Conservation (phyloP, 2,329 filamentous ascomycete species). For the Penicillium frequentans region DNA sequence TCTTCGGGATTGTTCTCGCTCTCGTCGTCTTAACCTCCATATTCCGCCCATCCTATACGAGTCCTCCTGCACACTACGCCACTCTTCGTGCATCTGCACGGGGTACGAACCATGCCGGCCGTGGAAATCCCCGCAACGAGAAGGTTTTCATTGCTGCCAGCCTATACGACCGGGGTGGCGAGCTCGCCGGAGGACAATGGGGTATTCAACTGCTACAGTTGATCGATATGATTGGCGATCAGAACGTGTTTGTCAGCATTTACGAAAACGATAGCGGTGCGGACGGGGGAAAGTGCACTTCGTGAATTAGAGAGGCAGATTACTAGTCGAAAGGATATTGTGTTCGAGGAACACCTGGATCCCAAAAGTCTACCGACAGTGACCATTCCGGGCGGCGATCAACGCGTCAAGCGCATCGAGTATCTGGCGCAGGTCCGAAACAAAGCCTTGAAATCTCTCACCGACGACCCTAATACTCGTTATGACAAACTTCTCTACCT, state of each 20-base stretch:
- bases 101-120: conserved; percentile 34
- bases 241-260: conserved; percentile 70
- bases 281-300: conserved; percentile 57
- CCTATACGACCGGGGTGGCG: conserved; percentile 64
- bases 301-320: conserved; percentile 52
- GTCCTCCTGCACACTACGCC: conserved; percentile 54
- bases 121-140: conserved; percentile 58
- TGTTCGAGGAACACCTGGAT: conserved; percentile 61
- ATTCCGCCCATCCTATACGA: conserved; percentile 58
- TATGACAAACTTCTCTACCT: conserved; percentile 61
- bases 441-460: conserved; percentile 64
- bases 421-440: conserved; percentile 74
- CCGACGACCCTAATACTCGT: conserved; percentile 43
- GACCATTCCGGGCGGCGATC: conserved; percentile 61
- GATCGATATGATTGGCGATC: conserved; percentile 64
- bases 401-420: conserved; percentile 69
- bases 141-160: conserved; percentile 74
- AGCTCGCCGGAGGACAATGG: conserved; percentile 64
- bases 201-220: conserved; percentile 60
- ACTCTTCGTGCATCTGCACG: conserved; percentile 33
- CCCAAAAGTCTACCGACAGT: conserved; percentile 59
- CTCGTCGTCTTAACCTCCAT: conserved; percentile 45
- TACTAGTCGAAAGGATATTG: conserved; percentile 53
- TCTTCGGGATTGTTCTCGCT: conserved; percentile 29
- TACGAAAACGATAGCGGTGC: conserved; percentile 70